phyloP scores from a whole-genome alignment of 495 filamentous ascomycete genomes.

The Bombardia bombarda region DNA sequence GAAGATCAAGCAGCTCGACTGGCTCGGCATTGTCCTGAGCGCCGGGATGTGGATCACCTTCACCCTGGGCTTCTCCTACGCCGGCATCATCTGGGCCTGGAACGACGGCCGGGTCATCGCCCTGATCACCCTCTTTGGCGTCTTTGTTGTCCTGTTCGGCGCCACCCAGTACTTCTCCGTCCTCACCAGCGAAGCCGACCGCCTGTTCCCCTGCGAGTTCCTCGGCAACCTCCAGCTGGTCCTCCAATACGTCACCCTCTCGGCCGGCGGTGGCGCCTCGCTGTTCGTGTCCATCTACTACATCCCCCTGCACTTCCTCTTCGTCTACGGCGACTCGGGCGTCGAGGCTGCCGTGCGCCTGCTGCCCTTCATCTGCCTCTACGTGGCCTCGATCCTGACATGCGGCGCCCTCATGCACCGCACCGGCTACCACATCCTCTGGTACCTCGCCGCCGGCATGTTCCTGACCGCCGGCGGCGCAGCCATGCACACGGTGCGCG shows the following conservation, averaged over 20 bases:
- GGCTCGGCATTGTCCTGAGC: slow-evolving; percentile 32
- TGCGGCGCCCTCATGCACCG: neutral
- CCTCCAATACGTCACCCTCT: slow-evolving; percentile 33
- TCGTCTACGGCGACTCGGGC: slow-evolving; percentile 40
- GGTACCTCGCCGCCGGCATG: neutral
- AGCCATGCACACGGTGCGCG: neutral
- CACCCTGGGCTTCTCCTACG: slow-evolving; percentile 48
- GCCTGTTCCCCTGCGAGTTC: slow-evolving; percentile 49
- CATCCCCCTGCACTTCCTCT: slow-evolving; percentile 54
- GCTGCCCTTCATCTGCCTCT: slow-evolving; percentile 31
- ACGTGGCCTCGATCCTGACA: neutral
- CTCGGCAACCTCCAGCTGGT: slow-evolving; percentile 31
- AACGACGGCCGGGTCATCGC: slow-evolving; percentile 42
- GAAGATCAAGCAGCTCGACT: slow-evolving; percentile 32
- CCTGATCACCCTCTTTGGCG: slow-evolving; percentile 39
- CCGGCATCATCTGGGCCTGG: slow-evolving; percentile 48
- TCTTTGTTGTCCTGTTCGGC: slow-evolving; percentile 40
- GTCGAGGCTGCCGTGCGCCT: slow-evolving; percentile 46
- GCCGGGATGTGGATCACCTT: slow-evolving; percentile 29
- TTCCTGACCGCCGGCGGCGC: neutral
- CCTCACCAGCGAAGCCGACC: slow-evolving; percentile 34
- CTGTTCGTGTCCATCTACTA: slow-evolving; percentile 37
- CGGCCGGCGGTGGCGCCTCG: slow-evolving; percentile 24
- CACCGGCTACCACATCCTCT: neutral
- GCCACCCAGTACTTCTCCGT: slow-evolving; percentile 43